These are phyloP conservation scores for Chamaecrista fasciculata DNA, from an alignment of 306 rosid genomes.

Conservation along the genomic window DNA sequence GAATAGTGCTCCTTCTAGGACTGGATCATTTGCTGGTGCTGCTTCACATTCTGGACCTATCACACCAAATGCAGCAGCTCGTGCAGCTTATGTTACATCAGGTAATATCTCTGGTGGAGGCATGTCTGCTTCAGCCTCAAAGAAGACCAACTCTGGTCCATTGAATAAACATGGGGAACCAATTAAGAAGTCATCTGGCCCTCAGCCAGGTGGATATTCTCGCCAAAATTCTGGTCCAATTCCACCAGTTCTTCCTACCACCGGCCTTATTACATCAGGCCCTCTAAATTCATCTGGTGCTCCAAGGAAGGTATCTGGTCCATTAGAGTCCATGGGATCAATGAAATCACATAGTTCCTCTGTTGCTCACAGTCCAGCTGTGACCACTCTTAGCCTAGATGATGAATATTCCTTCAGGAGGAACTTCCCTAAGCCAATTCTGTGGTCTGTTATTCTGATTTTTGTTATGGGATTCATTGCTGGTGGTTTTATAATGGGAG, in stretches of 20 bases:
- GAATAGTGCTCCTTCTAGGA: constrained; percentile 69
- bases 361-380: constrained; percentile 71
- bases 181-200: constrained; percentile 90
- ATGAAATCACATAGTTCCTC: constrained; percentile 59
- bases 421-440: constrained; percentile 87
- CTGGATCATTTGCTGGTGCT: constrained; percentile 94
- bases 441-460: constrained; percentile 94
- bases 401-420: constrained; percentile 81
- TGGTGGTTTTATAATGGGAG: constrained; percentile 98
- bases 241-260: constrained; percentile 87
- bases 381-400: constrained; percentile 70
- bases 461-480: constrained; percentile 98
- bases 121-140: constrained; percentile 73
- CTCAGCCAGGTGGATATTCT: constrained; percentile 95
- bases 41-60: constrained; percentile 97
- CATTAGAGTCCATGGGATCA: constrained; percentile 78
- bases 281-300: constrained; percentile 96
- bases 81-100: constrained; percentile 66
- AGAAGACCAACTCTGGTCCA: constrained; percentile 95
- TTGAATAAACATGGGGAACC: constrained; percentile 96
- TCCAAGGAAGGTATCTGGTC: constrained; percentile 96
- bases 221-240: constrained; percentile 99
- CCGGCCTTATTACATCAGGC: constrained; percentile 96
- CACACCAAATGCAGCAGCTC: constrained; percentile 67
- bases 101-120: constrained; percentile 70